Conservation (phyloP, 371 early-diverging fungal species). For the Circinella umbellata region DNA sequence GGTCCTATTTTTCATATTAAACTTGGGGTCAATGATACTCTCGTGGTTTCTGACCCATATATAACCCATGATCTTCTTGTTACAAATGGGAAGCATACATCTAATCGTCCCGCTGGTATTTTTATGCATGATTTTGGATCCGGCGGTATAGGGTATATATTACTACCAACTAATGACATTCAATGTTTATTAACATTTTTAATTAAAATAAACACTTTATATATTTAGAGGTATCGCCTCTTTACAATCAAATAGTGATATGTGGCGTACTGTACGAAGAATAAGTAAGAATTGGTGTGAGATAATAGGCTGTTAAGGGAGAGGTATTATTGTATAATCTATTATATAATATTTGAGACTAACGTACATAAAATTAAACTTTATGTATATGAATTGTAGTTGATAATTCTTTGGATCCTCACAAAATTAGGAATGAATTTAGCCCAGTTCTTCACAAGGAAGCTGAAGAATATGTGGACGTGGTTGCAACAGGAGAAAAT, state of each 20-base stretch:
- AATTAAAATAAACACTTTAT: too few relatives aligned
- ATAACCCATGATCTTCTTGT: neutral
- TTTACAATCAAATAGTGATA: too few relatives aligned
- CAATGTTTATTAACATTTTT: too few relatives aligned
- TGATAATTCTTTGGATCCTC: neutral
- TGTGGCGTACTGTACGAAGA: too few relatives aligned
- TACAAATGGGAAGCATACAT: neutral
- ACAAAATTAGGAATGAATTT: neutral
- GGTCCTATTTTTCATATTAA: neutral
- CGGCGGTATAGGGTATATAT: neutral
- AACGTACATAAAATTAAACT: neutral
- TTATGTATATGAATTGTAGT: neutral
- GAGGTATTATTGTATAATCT: too few relatives aligned
- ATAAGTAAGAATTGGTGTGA: too few relatives aligned
- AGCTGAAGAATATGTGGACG: neutral
- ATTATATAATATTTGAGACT: neutral
- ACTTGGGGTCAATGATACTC: neutral
- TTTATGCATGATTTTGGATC: neutral
- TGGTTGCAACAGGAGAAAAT: neutral
- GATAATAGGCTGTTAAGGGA: too few relatives aligned
- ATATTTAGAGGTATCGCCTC: too few relatives aligned
- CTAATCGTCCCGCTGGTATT: neutral
- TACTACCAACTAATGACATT: neutral
- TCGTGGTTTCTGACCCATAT: neutral
- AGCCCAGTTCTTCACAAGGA: conserved; percentile 1